Base-by-base conservation (phyloP, 768 basidiomycete species). In the Boletus rubroflammeus region DNA sequence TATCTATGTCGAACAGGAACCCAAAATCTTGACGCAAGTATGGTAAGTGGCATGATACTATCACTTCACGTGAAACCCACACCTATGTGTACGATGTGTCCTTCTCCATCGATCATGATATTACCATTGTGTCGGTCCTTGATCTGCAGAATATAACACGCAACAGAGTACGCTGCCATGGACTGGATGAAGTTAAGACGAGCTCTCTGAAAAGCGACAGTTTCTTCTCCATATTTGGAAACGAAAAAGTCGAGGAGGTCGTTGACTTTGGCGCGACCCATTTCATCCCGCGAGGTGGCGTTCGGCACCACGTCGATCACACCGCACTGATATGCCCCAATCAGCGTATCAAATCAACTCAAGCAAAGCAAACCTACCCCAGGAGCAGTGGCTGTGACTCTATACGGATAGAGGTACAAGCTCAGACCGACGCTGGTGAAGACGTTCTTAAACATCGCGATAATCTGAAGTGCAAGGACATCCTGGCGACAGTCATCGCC, bases 391-490 rank as follows among this genome's bases (percentile, higher is more conserved):
- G 97, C 96, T 10, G 94, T 97, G 15, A 99, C 97, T 40, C 96
- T 84, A 65, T 99, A 99, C 0, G 97, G 97, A 71, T 84, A 96
- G 36, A 99, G 80, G 65, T 98, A 98, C 19, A 98, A 74, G 3
- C 86, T 89, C 51, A 99, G 75, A 1, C 97, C 97, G 55, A 96
- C 81, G 57, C 82, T 81, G 13, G 81, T 88, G 74, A 96, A 99
- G 53, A 98, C 88, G 69, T 97, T 98, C 74, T 98, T 98, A 81
- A 98, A 98, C 94, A 98, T 98, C 6, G 97, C 97, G 57, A 99
- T 98, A 56, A 98, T 75, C 65, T 99, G 97, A 45, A 99, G 76
- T 0, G 97, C 97, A 42, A 99, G 81, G n/a, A 98, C 88, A 64
- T 99, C 97, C 70, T 99, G 97, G 40, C 97, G 84, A 70, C 97